Conservation (phyloP, 805 yeast genomes). For the Schwanniomyces vanrijiae region DNA sequence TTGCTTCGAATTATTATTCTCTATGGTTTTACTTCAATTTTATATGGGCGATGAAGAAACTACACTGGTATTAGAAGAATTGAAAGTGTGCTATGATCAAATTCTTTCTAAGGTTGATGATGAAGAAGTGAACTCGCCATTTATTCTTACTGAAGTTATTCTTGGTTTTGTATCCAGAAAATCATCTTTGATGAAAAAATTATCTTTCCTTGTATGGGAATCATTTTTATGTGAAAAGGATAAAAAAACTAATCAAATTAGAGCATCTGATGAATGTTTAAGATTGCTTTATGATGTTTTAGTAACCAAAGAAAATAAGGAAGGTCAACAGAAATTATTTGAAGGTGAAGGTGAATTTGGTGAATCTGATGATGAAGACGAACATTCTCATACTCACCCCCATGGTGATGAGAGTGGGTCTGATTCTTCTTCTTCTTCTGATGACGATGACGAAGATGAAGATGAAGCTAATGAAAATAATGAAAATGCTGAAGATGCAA, state of each 20-base stretch:
- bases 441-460: constrained; percentile 16
- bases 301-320: constrained; percentile 68
- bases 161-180: constrained; percentile 45
- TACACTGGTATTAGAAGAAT: constrained; percentile 68
- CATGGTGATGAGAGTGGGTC: constrained; percentile 9
- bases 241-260: constrained; percentile 22
- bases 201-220: constrained; percentile 42
- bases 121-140: constrained; percentile 25
- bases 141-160: constrained; percentile 42
- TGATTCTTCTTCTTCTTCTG: constrained; percentile 19
- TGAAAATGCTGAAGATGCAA: constrained; percentile 10
- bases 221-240: constrained; percentile 32
- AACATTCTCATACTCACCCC: not conserved
- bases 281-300: constrained; percentile 37
- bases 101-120: constrained; percentile 25
- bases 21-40: constrained; percentile 75
- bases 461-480: constrained; percentile 11
- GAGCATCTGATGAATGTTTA: constrained; percentile 32
- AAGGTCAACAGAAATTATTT: constrained; percentile 77
- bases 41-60: constrained; percentile 80
- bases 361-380: constrained; percentile 19
- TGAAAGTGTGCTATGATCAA: constrained; percentile 58
- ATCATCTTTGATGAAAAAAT: constrained; percentile 35
- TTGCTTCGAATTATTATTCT: constrained; percentile 74
- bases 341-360: constrained; percentile 50